These are phyloP conservation scores for Sphaerosporella brunnea DNA, from an alignment of 495 filamentous ascomycete genomes.

Conservation along the genomic window DNA sequence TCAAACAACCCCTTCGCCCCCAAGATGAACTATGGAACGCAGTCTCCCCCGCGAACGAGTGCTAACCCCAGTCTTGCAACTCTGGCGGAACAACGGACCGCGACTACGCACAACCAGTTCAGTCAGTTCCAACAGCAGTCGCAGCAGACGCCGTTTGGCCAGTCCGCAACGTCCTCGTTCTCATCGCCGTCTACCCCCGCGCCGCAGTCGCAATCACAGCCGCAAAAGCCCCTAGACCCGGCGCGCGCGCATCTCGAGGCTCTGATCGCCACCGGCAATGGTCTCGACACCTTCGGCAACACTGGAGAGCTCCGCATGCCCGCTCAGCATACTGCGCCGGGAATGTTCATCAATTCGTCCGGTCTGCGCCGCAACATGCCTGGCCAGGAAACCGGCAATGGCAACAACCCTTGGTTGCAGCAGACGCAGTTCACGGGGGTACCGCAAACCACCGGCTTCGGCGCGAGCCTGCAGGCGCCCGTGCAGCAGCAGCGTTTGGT, in stretches of 20 bases:
- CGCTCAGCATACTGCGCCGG: slow-evolving; percentile 89
- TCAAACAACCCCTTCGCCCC: slow-evolving; percentile 91
- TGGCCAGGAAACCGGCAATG: slow-evolving; percentile 43
- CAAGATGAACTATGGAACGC: slow-evolving; percentile 32
- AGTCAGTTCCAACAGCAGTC: slow-evolving; percentile 7
- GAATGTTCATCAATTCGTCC: slow-evolving; percentile 90
- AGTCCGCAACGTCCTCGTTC: slow-evolving; percentile 8
- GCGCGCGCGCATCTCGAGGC: slow-evolving; percentile 76
- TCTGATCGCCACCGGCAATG: slow-evolving; percentile 73
- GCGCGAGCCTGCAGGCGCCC: slow-evolving; percentile 26
- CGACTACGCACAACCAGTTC: not conserved
- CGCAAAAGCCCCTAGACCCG: slow-evolving; percentile 42
- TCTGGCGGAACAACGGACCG: not conserved
- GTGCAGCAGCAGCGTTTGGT: slow-evolving; percentile 36
- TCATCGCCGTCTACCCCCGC: slow-evolving; percentile 4
- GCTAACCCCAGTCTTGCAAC: slow-evolving; percentile 8
- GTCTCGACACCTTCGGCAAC: slow-evolving; percentile 94
- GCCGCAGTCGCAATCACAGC: slow-evolving; percentile 28
- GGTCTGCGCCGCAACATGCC: slow-evolving; percentile 52
- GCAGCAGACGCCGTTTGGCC: slow-evolving; percentile 13
- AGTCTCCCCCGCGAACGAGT: slow-evolving; percentile 32
- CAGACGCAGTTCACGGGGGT: slow-evolving; percentile 63
- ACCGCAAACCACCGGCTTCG: slow-evolving; percentile 36
- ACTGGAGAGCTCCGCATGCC: slow-evolving; percentile 87
- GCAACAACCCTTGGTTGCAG: slow-evolving; percentile 78